phyloP scores from a whole-genome alignment of 78 protist genomes.

The Isochrysis galbana region DNA sequence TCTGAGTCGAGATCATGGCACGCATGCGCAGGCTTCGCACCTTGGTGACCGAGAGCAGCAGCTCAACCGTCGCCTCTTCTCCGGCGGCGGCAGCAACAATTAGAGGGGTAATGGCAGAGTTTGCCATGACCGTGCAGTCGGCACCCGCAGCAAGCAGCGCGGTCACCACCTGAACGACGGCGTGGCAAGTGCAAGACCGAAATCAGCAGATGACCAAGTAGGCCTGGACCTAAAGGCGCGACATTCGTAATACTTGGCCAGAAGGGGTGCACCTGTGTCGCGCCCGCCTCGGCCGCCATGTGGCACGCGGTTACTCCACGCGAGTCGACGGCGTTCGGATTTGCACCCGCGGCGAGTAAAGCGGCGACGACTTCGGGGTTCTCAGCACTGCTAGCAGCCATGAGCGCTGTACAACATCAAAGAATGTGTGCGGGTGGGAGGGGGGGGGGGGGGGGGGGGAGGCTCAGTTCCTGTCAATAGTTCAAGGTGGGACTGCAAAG shows the following conservation, averaged over 20 bases:
- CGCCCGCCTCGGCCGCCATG: too few species aligned
- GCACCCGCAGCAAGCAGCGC: neutral
- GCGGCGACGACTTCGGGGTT: neutral
- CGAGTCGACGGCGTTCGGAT: neutral
- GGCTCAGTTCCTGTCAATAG: neutral
- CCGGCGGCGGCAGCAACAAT: constrained; percentile 2
- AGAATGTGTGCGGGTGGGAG: neutral
- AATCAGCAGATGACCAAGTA: too few species aligned
- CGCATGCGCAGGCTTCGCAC: too few species aligned
- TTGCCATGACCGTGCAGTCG: neutral
- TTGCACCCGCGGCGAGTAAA: neutral
- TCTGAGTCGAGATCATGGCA: too few species aligned
- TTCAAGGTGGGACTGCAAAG: neutral
- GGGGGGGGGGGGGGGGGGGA: neutral
- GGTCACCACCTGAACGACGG: too few species aligned
- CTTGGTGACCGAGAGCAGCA: neutral
- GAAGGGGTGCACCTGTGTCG: too few species aligned
- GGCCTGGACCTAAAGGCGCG: too few species aligned
- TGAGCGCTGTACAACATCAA: neutral
- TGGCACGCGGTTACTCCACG: constrained; percentile 6
- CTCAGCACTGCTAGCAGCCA: neutral
- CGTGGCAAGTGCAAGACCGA: too few species aligned
- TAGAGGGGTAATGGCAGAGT: neutral
- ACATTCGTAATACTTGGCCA: too few species aligned
- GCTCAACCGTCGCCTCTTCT: neutral